Evolutionary conservation across 225 moss, liverwort and hornwort species (phyloP).

Genomic region (Anthoceros angustus): DNA sequence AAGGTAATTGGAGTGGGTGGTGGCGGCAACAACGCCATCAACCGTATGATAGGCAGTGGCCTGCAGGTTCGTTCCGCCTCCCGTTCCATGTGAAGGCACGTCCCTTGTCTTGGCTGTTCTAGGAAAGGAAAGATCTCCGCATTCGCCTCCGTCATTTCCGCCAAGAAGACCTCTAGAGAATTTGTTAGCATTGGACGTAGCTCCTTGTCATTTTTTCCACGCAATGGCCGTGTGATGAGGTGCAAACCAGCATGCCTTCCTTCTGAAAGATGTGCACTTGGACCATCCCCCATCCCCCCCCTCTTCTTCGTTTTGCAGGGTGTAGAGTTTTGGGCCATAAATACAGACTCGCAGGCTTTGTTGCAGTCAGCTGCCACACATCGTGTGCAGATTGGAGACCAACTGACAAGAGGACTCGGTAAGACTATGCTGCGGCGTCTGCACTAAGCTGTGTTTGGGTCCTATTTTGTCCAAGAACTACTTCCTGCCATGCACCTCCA

Average conservation of each 20-base stretch:
- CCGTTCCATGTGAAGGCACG: not conserved
- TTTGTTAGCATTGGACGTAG: too few relatives aligned
- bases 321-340: slow-evolving; percentile 82
- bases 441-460: not conserved
- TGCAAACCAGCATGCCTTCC: too few relatives aligned
- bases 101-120: not conserved
- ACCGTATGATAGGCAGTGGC: slow-evolving; percentile 97
- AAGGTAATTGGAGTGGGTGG: slow-evolving; percentile 97
- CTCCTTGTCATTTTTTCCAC: too few relatives aligned
- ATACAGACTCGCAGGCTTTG: slow-evolving; percentile 75
- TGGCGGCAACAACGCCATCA: slow-evolving; percentile 93
- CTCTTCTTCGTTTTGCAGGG: slow-evolving; percentile 19
- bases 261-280: too few relatives aligned
- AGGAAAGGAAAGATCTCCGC: not conserved
- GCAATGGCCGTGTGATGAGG: too few relatives aligned
- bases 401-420: slow-evolving; percentile 67
- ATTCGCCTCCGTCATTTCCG: not conserved
- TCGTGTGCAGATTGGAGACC: slow-evolving; percentile 70
- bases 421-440: not conserved
- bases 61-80: slow-evolving; percentile 41
- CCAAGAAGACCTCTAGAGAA: too few relatives aligned
- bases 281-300: too few relatives aligned
- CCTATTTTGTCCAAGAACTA: too few relatives aligned
- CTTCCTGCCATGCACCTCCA: too few relatives aligned
- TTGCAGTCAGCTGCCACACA: slow-evolving; percentile 63